phyloP scores from a whole-genome alignment of 192 early-diverging fungal genomes.

The Physocladia obscura region DNA sequence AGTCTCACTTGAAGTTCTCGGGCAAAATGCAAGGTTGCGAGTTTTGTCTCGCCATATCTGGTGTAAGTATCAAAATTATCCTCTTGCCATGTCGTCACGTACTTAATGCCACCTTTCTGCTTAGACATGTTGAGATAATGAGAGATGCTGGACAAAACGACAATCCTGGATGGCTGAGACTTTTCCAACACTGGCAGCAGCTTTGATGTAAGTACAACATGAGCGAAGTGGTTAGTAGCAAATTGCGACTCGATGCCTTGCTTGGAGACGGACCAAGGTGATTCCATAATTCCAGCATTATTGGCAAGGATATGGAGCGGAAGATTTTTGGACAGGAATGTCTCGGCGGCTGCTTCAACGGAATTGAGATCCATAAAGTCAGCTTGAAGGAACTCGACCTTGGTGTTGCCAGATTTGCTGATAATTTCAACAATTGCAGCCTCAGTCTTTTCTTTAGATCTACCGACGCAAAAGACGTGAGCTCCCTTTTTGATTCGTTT shows the following conservation, averaged over 20 bases:
- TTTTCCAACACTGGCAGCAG: slow-evolving; percentile 30
- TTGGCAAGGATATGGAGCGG: slow-evolving; percentile 51
- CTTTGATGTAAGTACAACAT: slow-evolving; percentile 37
- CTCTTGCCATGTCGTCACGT: slow-evolving; percentile 25
- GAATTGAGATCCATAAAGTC: slow-evolving; percentile 29
- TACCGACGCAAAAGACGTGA: background rate
- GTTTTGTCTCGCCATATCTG: slow-evolving; percentile 53
- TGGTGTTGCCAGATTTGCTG: slow-evolving; percentile 16
- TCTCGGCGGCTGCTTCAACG: slow-evolving; percentile 21
- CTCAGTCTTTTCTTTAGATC: slow-evolving; percentile 26
- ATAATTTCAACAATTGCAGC: slow-evolving; percentile 33
- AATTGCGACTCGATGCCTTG: slow-evolving; percentile 49
- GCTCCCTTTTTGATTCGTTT: background rate
- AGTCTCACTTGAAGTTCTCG: slow-evolving; percentile 41
- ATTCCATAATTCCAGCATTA: slow-evolving; percentile 34
- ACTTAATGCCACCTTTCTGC: background rate
- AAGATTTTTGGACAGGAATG: background rate
- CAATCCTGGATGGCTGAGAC: background rate
- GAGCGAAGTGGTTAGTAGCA: slow-evolving; percentile 44
- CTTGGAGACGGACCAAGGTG: background rate
- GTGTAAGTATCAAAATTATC: slow-evolving; percentile 24
- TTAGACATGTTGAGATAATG: background rate
- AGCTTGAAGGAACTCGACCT: slow-evolving; percentile 36
- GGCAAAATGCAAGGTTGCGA: slow-evolving; percentile 50
- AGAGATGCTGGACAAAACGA: background rate